phyloP scores from a whole-genome alignment of 1,284 basidiomycete species.

The Tremellales sp. region DNA sequence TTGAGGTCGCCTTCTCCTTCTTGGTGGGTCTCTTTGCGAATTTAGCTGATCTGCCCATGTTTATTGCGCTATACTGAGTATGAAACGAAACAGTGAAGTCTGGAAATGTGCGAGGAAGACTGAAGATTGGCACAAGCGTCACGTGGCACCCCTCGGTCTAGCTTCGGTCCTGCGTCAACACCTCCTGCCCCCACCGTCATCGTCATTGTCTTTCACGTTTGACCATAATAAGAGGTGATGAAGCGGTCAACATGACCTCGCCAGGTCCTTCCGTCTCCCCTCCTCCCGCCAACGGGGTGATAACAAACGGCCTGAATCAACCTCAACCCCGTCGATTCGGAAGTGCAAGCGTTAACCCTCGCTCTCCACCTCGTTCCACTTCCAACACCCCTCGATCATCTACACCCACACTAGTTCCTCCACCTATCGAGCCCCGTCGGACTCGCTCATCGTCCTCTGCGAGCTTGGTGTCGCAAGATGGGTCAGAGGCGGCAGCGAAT shows the following conservation, averaged over 20 bases:
- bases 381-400: conserved; percentile 8
- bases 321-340: conserved; percentile 13
- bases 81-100: neutral
- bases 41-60: conserved; percentile 40
- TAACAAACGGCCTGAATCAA: too few species aligned
- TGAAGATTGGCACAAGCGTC: neutral
- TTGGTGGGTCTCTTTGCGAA: conserved; percentile 36
- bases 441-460: conserved; percentile 24
- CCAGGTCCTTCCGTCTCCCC: conserved; percentile 2
- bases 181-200: neutral
- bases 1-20: conserved; percentile 30
- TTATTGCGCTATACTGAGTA: neutral
- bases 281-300: neutral
- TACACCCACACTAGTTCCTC: conserved; percentile 7
- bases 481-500: conserved; percentile 14
- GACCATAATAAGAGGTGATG: neutral
- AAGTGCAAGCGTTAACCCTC: conserved; percentile 5
- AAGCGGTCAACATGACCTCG: conserved; percentile 1
- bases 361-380: neutral
- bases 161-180: neutral
- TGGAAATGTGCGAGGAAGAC: neutral
- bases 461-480: conserved; percentile 9
- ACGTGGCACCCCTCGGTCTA: neutral
- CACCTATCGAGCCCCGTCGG: conserved; percentile 14
- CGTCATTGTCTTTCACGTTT: neutral